Base-by-base conservation (phyloP, 2,329 filamentous ascomycete genomes). In the Boeremia exigua region DNA sequence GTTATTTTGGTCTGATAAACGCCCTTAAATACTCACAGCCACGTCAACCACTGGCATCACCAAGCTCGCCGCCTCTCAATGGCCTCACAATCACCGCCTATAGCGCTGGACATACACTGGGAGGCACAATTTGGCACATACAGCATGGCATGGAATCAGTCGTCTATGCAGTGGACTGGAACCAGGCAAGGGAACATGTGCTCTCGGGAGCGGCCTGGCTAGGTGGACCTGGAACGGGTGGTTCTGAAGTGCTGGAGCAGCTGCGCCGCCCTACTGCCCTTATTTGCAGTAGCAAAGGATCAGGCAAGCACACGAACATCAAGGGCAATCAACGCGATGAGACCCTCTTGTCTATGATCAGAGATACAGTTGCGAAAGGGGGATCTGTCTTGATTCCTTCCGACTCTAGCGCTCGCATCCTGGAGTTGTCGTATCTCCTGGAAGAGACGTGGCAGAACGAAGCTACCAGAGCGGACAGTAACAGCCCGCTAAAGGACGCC, bases 101-200 rank as follows among this genome's bases (percentile, higher is more conserved):
- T 79, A 96, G 96, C 77, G 92, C 95, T 7, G 95, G 95, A 61
- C 94, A 97, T 73, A 97, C 94, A 0, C 84, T 98, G 0, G 95
- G 95, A 74, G 95, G 95, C 52, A 98, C 95, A 23, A 96, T 99
- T 80, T 99, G 95, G 95, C 94, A 98, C 70, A 93, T 99, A 62
- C 94, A 98, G 69, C 92, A 98, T 79, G 92, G 93, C 0, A 84
- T 97, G 71, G 95, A 99, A 75, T 97, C 93, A 0, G 94, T 99
- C 37, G 93, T 99, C 1, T 98, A 99, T 69, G 94, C 95, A 0
- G 91, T 97, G 15, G 94, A 98, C 71, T 99, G 95, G 95, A 97
- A 97, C 67, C 93, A 97, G 77, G 92, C 90, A n/a, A 87, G 92
- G 65, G 95, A 99, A 74, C 96, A 96, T 77, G 92, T 98, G 14